Evolutionary conservation across 768 basidiomycete genomes (phyloP).

Genomic region (Phanerodontia chrysosporium): DNA sequence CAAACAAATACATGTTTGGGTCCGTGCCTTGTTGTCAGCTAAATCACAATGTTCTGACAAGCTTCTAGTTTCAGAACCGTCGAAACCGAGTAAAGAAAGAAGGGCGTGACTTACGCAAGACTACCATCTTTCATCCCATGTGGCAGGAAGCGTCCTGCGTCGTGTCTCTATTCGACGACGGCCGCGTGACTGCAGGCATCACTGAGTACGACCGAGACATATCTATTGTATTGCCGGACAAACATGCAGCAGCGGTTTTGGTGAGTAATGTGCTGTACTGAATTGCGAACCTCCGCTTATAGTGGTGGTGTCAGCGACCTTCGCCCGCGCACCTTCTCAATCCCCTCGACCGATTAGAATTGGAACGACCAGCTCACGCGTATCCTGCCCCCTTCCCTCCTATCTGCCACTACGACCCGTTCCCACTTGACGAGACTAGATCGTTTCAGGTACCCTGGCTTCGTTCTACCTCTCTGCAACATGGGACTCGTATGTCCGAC

Average conservation of each 20-base stretch:
- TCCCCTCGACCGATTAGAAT: no score
- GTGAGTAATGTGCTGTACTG: no score
- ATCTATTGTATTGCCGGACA: no score
- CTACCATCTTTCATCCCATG: not conserved
- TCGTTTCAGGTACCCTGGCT: not conserved
- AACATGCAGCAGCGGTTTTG: no score
- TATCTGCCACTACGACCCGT: conserved; percentile 13
- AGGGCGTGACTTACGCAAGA: not conserved
- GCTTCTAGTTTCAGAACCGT: conserved; percentile 22
- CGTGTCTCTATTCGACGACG: no score
- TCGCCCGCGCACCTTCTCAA: no score
- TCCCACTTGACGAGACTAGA: not conserved
- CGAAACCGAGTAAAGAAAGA: conserved; percentile 16
- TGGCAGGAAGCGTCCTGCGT: no score
- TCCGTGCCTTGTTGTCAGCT: conserved; percentile 2
- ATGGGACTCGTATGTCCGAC: no score
- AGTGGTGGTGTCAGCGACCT: no score
- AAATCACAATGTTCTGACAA: not conserved
- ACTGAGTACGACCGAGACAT: no score
- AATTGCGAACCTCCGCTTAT: no score
- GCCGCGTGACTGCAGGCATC: no score
- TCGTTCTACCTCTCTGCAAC: not conserved
- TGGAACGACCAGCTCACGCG: conserved; percentile 13
- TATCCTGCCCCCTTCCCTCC: conserved; percentile 17
- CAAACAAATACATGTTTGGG: conserved; percentile 26